phyloP scores from a whole-genome alignment of 768 basidiomycete genomes.

The Lyophyllum atratum region DNA sequence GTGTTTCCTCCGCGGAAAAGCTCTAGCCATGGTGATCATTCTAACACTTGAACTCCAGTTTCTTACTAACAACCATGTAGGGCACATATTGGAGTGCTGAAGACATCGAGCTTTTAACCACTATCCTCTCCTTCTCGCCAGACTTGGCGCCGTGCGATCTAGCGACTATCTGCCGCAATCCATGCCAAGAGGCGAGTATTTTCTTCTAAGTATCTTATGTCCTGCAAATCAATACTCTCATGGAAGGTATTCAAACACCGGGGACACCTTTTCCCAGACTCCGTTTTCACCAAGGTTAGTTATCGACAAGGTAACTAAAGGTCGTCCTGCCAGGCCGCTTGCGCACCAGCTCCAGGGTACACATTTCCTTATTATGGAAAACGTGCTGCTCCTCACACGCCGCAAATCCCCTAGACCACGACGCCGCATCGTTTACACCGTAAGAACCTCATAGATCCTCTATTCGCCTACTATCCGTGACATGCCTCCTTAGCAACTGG shows the following conservation, averaged over 20 bases:
- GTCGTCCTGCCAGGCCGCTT: background rate
- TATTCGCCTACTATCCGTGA: background rate
- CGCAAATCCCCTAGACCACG: conserved; percentile 12
- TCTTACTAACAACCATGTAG: conserved; percentile 14
- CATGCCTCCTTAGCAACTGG: conserved; percentile 32
- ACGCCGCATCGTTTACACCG: conserved; percentile 25
- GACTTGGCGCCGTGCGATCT: conserved; percentile 55
- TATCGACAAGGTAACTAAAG: conserved; percentile 8
- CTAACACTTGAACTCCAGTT: background rate
- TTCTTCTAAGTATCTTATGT: background rate
- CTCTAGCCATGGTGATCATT: conserved; percentile 15
- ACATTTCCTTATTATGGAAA: background rate
- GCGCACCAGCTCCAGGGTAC: conserved; percentile 14
- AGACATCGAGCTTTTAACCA: conserved; percentile 40
- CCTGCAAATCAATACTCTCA: background rate
- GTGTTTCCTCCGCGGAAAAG: conserved; percentile 30
- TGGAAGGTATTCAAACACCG: conserved; percentile 30
- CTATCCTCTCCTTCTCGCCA: conserved; percentile 43
- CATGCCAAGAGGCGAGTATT: conserved; percentile 57
- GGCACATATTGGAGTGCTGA: conserved; percentile 35
- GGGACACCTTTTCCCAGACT: conserved; percentile 19
- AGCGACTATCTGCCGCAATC: conserved; percentile 53
- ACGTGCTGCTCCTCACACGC: background rate
- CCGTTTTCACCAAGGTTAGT: background rate
- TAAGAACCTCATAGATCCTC: conserved; percentile 10